These are phyloP conservation scores for Paracorniculantispora psalliotae DNA, from an alignment of 2,329 filamentous ascomycete species.

Conservation along the genomic window DNA sequence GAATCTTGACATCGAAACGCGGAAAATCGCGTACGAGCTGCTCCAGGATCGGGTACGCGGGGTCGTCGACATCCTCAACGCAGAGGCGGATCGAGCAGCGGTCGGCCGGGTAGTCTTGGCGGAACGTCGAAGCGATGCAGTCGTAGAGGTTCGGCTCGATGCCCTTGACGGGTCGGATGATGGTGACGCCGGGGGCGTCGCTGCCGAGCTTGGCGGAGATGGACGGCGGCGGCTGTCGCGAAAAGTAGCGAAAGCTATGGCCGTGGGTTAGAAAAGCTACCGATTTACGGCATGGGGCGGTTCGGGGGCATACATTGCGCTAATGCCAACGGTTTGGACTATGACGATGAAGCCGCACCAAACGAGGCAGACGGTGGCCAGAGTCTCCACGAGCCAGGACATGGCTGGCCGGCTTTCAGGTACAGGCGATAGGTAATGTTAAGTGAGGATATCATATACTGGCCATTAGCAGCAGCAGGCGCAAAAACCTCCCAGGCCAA, in stretches of 20 bases:
- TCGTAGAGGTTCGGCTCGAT: conserved; percentile 87
- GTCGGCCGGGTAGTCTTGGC: conserved; percentile 70
- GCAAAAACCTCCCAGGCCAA: not conserved
- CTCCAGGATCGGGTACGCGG: conserved; percentile 69
- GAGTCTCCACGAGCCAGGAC: conserved; percentile 27
- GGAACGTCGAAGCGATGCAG: conserved; percentile 82
- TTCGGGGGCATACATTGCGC: conserved; percentile 46
- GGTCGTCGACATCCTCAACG: conserved; percentile 67
- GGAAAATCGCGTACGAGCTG: conserved; percentile 70
- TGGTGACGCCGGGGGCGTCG: conserved; percentile 72
- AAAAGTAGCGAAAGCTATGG: conserved; percentile 51
- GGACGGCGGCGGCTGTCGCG: conserved; percentile 42
- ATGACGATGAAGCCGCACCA: conserved; percentile 50
- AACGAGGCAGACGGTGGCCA: conserved; percentile 44
- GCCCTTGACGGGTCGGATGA: conserved; percentile 91
- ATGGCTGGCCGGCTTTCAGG: conserved; percentile 20
- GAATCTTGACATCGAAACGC: conserved; percentile 62
- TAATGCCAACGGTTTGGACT: conserved; percentile 53
- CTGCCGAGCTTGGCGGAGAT: conserved; percentile 46
- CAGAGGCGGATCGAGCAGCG: conserved; percentile 81
- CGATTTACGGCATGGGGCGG: not conserved
- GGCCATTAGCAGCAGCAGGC: not conserved
- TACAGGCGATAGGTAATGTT: not conserved
- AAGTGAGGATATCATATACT: not conserved
- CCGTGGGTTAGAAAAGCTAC: not conserved